phyloP scores from a whole-genome alignment of 495 filamentous ascomycete genomes.

The Glarea lozoyensis region DNA sequence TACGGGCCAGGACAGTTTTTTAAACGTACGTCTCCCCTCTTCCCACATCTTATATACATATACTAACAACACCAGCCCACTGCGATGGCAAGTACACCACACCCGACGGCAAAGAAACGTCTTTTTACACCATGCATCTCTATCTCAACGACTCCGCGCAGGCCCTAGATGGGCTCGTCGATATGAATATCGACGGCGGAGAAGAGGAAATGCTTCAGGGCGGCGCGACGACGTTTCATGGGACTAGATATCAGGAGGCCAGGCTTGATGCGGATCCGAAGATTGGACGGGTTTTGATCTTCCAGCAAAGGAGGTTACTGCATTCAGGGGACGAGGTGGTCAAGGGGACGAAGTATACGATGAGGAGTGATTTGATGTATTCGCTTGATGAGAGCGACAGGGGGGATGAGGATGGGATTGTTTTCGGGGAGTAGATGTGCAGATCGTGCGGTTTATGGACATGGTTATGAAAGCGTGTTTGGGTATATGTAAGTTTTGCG shows the following conservation, averaged over 20 bases:
- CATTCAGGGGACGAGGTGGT: constrained; percentile 71
- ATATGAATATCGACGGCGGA: neutral
- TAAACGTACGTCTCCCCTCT: constrained; percentile 36
- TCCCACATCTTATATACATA: neutral
- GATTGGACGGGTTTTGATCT: constrained; percentile 63
- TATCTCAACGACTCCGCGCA: constrained; percentile 64
- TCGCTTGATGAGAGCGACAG: constrained; percentile 18
- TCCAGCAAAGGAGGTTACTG: constrained; percentile 60
- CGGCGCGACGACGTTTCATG: constrained; percentile 58
- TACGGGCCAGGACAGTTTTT: constrained; percentile 76
- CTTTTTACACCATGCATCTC: constrained; percentile 71
- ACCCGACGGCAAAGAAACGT: constrained; percentile 45
- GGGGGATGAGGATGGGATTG: neutral
- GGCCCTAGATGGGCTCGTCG: constrained; percentile 24
- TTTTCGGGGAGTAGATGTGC: neutral
- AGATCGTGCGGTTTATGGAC: no score
- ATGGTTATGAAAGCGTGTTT: no score
- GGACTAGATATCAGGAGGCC: constrained; percentile 29
- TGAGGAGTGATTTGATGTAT: constrained; percentile 76
- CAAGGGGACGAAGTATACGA: constrained; percentile 64
- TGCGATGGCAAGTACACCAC: constrained; percentile 62
- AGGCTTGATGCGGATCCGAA: constrained; percentile 59
- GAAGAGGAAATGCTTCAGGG: constrained; percentile 38
- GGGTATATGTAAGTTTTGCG: no score
- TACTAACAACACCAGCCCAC: constrained; percentile 43